These are phyloP conservation scores for Fistulifera solaris DNA, from an alignment of 108 stramenopile species.

Conservation along the genomic window DNA sequence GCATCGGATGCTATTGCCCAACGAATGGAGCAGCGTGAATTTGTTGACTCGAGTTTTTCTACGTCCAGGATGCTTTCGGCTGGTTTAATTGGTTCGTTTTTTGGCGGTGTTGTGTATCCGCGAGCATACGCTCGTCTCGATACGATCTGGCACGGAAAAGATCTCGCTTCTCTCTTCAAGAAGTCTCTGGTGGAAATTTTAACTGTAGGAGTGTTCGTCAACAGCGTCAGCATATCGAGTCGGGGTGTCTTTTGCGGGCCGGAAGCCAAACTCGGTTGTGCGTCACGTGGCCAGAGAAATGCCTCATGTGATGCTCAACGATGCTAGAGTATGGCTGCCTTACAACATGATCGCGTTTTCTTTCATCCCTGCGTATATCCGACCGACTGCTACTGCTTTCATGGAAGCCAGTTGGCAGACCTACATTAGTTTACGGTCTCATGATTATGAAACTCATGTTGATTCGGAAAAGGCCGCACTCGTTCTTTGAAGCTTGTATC, in stretches of 20 bases:
- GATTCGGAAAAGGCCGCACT: too few species aligned
- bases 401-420: slow-evolving; percentile 58
- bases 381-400: slow-evolving; percentile 33
- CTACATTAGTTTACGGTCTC: slow-evolving; percentile 39
- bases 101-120: slow-evolving; percentile 48
- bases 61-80: slow-evolving; percentile 19
- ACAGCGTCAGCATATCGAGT: slow-evolving; percentile 34
- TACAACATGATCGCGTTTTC: slow-evolving; percentile 48
- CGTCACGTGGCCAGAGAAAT: slow-evolving; percentile 31
- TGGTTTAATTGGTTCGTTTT: slow-evolving; percentile 27
- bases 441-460: slow-evolving; percentile 12
- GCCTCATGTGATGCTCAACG: slow-evolving; percentile 39
- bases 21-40: slow-evolving; percentile 9
- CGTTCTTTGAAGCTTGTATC: too few species aligned
- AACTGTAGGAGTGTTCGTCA: slow-evolving; percentile 49
- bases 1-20: slow-evolving; percentile 29
- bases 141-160: slow-evolving; percentile 20
- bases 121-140: slow-evolving; percentile 34
- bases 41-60: not conserved
- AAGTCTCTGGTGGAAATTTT: slow-evolving; percentile 40
- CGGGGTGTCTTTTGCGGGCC: slow-evolving; percentile 23
- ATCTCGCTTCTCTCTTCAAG: slow-evolving; percentile 24
- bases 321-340: slow-evolving; percentile 41
- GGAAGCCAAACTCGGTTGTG: slow-evolving; percentile 16
- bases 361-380: slow-evolving; percentile 27